phyloP scores from a whole-genome alignment of 495 filamentous ascomycete species.

The Opeltia flavorubescens region DNA sequence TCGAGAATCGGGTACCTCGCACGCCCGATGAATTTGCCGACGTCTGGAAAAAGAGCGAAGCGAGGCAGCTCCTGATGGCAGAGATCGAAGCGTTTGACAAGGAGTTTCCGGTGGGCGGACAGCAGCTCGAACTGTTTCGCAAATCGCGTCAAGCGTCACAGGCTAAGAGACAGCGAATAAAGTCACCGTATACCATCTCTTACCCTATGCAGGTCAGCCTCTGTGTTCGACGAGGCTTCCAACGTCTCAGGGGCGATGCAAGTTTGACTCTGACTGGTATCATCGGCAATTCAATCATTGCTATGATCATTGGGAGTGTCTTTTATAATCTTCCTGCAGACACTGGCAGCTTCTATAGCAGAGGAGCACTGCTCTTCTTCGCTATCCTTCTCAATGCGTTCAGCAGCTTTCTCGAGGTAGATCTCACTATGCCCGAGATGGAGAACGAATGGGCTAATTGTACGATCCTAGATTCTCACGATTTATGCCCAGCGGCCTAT shows the following conservation, averaged over 20 bases:
- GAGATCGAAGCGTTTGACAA: conserved; percentile 61
- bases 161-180: conserved; percentile 44
- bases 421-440: conserved; percentile 2
- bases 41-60: conserved; percentile 60
- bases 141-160: conserved; percentile 52
- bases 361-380: conserved; percentile 80
- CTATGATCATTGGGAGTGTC: conserved; percentile 65
- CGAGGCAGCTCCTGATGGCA: conserved; percentile 45
- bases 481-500: conserved; percentile 79
- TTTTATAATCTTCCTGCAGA: conserved; percentile 58
- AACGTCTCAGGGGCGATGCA: conserved; percentile 52
- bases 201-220: conserved; percentile 54
- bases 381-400: conserved; percentile 81
- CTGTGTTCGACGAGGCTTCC: conserved; percentile 63
- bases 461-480: conserved; percentile 46
- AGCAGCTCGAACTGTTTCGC: conserved; percentile 51
- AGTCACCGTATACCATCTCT: conserved; percentile 68
- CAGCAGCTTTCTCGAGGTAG: conserved; percentile 55
- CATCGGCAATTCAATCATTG: conserved; percentile 60
- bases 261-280: conserved; percentile 54
- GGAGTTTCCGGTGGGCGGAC: conserved; percentile 47
- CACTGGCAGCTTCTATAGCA: conserved; percentile 59
- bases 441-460: not conserved
- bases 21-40: conserved; percentile 66
- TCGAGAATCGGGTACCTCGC: conserved; percentile 48